Conservation (phyloP, 2,329 filamentous ascomycete genomes). For the Lomentospora prolificans region DNA sequence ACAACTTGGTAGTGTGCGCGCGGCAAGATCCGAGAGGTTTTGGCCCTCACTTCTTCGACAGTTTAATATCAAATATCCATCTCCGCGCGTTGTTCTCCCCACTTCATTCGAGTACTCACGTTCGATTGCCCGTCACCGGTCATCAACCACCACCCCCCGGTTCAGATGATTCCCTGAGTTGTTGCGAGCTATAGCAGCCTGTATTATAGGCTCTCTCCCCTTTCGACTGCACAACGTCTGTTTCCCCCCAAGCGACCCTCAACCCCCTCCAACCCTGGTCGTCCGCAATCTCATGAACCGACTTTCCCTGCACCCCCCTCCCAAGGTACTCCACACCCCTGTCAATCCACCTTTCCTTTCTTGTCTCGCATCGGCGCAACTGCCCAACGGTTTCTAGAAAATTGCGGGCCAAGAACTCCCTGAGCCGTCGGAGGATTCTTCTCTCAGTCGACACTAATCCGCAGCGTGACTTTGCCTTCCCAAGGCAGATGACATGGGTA, state of each 20-base stretch:
- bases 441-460: slow-evolving; percentile 13
- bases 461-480: neutral
- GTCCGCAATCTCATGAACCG: slow-evolving; percentile 37
- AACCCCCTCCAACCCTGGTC: slow-evolving; percentile 18
- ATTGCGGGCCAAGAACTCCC: slow-evolving; percentile 29
- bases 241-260: slow-evolving; percentile 5
- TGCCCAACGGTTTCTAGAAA: slow-evolving; percentile 38
- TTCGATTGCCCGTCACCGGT: slow-evolving; percentile 2
- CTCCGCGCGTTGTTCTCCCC: neutral
- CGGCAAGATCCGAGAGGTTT: neutral
- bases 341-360: slow-evolving; percentile 27
- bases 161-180: neutral
- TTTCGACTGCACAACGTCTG: neutral
- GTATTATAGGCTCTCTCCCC: slow-evolving; percentile 3
- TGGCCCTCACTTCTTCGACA: no score
- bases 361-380: slow-evolving; percentile 26
- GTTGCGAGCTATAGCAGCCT: neutral
- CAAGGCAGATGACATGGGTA: neutral
- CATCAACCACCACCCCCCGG: neutral
- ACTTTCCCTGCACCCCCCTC: slow-evolving; percentile 18
- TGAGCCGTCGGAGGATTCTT: slow-evolving; percentile 35
- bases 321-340: neutral
- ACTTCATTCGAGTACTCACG: neutral
- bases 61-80: neutral
- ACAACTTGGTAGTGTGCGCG: no score